These are phyloP conservation scores for Trichophyton benhamiae DNA, from an alignment of 2,329 filamentous ascomycete species.

Conservation along the genomic window DNA sequence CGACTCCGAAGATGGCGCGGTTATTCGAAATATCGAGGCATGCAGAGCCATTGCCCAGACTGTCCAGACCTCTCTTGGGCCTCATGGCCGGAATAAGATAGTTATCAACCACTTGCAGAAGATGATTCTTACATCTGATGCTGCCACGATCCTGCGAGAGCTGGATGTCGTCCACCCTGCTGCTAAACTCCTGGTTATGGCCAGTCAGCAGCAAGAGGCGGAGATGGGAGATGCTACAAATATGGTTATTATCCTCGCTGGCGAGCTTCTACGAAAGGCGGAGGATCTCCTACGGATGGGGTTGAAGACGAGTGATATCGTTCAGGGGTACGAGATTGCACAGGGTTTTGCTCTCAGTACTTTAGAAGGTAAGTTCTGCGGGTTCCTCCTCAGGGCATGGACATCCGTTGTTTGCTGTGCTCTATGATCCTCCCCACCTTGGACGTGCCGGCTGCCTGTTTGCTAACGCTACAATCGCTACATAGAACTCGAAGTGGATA, in stretches of 20 bases:
- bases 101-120: slow-evolving; percentile 99
- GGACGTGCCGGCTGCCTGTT: slow-evolving; percentile 9
- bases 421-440: neutral
- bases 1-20: slow-evolving; percentile 96
- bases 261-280: slow-evolving; percentile 90
- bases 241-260: slow-evolving; percentile 87
- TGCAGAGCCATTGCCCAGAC: slow-evolving; percentile 92
- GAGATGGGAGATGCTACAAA: slow-evolving; percentile 99
- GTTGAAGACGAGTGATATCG: slow-evolving; percentile 95
- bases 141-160: slow-evolving; percentile 91
- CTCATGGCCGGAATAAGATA: slow-evolving; percentile 97
- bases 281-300: slow-evolving; percentile 95
- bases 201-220: slow-evolving; percentile 93
- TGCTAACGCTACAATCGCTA: neutral
- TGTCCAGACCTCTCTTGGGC: slow-evolving; percentile 91
- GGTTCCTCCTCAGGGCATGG: neutral
- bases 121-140: slow-evolving; percentile 98
- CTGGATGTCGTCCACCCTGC: slow-evolving; percentile 97
- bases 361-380: slow-evolving; percentile 50
- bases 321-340: slow-evolving; percentile 88
- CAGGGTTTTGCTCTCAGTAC: slow-evolving; percentile 75
- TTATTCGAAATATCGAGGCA: slow-evolving; percentile 96
- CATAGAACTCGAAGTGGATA: slow-evolving; percentile 72
- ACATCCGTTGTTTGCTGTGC: neutral
- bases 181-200: slow-evolving; percentile 96